Evolutionary conservation across 352 stramenopile species (phyloP), one percentile per base, ranked within the genome.

Genomic region (Aphanomyces cochlioides): DNA sequence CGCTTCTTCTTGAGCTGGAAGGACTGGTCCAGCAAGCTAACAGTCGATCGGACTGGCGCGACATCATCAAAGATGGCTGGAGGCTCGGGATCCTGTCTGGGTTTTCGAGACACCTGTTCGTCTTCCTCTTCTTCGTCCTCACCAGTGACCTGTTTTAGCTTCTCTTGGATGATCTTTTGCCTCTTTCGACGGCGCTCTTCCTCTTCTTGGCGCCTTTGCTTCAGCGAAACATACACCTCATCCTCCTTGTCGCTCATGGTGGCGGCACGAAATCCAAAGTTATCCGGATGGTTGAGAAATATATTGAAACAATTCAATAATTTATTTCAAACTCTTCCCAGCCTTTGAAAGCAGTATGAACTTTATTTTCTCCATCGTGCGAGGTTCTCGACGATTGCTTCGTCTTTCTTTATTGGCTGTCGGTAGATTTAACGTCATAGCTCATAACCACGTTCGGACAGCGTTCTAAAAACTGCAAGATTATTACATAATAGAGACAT

Each of bases 1-100:
- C 88, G 66, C 54, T 79, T 72, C 72, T 92, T 92, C 72, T 84
- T 83, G 82, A 93, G 87, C 77, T 93, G 79, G 72, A 92, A 92
- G 60, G 84, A 83, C 63, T 94, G 84, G 69, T 96, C 86, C 54
- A 93, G 77, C 41, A 93, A 77, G 73, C 84, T 93, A 68, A 93
- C 77, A 37, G 56, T 83, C 40, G 87, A 92, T 6, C 86, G 85
- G 43, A 56, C 48, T 38, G 67, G 69, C 17, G 75, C 71, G 3
- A 53, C 39, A 19, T 61, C 66, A 8, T 69, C 50, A 21, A 28
- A 39, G 15, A 76, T 68, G 5, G 36, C 67, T 21, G 45, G 47
- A 40, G 47, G 12, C 50, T 17, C 37, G 61, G 47, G 61, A 38
- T 56, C 12, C 34, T 41, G 72, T 63, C 40, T 67, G 21, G 37